Evolutionary conservation across 352 stramenopile genomes (phyloP).

Genomic region (Phytophthora megakarya): DNA sequence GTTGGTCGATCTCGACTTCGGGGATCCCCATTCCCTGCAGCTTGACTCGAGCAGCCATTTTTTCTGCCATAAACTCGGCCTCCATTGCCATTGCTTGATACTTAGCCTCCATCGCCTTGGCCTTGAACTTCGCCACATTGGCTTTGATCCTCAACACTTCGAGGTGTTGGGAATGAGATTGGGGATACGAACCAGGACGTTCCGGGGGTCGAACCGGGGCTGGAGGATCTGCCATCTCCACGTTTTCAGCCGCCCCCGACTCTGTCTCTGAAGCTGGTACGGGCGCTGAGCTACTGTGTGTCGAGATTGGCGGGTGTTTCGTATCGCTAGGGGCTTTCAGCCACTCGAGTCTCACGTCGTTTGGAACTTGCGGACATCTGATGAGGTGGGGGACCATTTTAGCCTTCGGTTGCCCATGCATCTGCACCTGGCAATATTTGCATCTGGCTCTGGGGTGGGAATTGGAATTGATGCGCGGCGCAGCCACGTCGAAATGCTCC

Average conservation of each 20-base stretch:
- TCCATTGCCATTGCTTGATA: slow-evolving; percentile 1
- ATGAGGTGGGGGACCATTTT: slow-evolving; percentile 6
- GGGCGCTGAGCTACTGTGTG: background rate
- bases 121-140: no score
- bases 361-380: background rate
- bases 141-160: slow-evolving; percentile 10
- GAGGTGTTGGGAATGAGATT: background rate
- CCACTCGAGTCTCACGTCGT: background rate
- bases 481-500: slow-evolving; percentile 7
- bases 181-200: background rate
- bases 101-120: no score
- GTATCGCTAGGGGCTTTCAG: no score
- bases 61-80: slow-evolving; percentile 8
- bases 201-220: background rate
- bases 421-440: slow-evolving; percentile 4
- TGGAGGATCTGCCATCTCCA: slow-evolving; percentile 7
- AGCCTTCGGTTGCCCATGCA: slow-evolving; percentile 6
- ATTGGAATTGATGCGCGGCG: slow-evolving; percentile 1
- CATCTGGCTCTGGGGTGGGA: slow-evolving; percentile 4
- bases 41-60: slow-evolving; percentile 2
- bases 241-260: background rate
- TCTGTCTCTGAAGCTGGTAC: slow-evolving; percentile 1
- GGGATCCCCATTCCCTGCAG: slow-evolving; percentile 12
- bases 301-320: no score
- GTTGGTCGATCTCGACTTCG: slow-evolving; percentile 12